Conservation (phyloP, 306 rosid species). For the Comarum palustre region DNA sequence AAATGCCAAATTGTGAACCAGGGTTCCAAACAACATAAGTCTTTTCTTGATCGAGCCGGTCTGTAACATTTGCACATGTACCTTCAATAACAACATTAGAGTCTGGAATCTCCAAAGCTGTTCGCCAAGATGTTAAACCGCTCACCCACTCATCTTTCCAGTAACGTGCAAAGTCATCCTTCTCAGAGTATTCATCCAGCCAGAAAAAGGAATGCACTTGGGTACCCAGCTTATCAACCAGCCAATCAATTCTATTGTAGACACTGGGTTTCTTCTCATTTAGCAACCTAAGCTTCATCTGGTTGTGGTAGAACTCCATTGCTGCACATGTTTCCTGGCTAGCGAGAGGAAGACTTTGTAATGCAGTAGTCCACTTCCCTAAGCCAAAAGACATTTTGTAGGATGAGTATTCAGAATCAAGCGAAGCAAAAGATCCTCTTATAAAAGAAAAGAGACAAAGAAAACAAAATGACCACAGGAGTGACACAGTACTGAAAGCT, state of each 20-base stretch:
- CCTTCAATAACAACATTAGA: conserved; percentile 56
- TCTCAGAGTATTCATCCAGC: conserved; percentile 87
- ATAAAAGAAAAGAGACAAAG: neutral
- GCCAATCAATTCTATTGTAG: conserved; percentile 74
- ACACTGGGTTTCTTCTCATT: conserved; percentile 58
- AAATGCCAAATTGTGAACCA: conserved; percentile 67
- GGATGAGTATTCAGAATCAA: conserved; percentile 4
- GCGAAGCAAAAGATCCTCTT: neutral
- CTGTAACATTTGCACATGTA: conserved; percentile 54
- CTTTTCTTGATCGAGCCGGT: conserved; percentile 48
- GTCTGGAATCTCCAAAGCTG: conserved; percentile 66
- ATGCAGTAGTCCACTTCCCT: conserved; percentile 67
- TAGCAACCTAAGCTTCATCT: conserved; percentile 66
- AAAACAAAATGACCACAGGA: neutral
- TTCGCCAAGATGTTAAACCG: conserved; percentile 89
- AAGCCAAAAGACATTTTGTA: conserved; percentile 27
- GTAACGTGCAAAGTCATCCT: conserved; percentile 76
- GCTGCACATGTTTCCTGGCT: conserved; percentile 83
- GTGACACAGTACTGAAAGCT: neutral
- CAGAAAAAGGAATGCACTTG: conserved; percentile 86
- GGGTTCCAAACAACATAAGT: conserved; percentile 63
- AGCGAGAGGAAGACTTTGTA: conserved; percentile 72
- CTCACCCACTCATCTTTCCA: conserved; percentile 84
- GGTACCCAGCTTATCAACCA: conserved; percentile 80
- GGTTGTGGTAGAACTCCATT: conserved; percentile 78